Percentiles rank a stretch among this genome's conserved stretches.
phyloP scores from a whole-genome alignment of 805 yeast genomes.

The Cyberlindnera japonica region DNA sequence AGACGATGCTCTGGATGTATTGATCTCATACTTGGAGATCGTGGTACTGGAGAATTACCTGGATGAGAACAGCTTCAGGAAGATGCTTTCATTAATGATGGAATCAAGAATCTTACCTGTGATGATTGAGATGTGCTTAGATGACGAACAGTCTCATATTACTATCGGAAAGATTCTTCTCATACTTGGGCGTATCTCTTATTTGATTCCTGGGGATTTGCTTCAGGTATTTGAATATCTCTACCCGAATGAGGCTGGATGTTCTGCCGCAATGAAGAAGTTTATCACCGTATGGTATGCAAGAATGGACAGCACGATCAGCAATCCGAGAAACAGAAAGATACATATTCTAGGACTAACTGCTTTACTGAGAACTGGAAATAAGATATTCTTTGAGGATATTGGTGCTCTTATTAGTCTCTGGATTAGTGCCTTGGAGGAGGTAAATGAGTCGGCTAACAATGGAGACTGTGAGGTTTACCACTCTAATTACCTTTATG shows the following conservation, averaged over 20 bases:
- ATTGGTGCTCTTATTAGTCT: conserved; percentile 34
- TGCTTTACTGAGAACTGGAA: conserved; percentile 41
- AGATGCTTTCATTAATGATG: conserved; percentile 21
- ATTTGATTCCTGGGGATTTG: conserved; percentile 30
- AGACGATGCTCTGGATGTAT: conserved; percentile 62
- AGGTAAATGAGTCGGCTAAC: conserved; percentile 53
- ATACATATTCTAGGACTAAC: conserved; percentile 60
- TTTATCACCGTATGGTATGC: conserved; percentile 37
- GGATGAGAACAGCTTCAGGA: conserved; percentile 20
- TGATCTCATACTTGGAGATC: conserved; percentile 53
- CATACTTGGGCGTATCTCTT: conserved; percentile 35
- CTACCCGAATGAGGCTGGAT: conserved; percentile 25
- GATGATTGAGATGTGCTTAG: conserved; percentile 28
- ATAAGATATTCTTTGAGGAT: conserved; percentile 29
- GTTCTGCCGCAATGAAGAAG: conserved; percentile 27
- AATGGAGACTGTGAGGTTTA: conserved; percentile 55
- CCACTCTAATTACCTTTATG: conserved; percentile 39
- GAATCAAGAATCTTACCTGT: conserved; percentile 28
- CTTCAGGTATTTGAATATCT: conserved; percentile 28
- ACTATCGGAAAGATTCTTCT: conserved; percentile 33
- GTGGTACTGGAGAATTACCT: conserved; percentile 30
- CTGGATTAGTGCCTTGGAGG: conserved; percentile 63
- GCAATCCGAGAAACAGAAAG: conserved; percentile 75
- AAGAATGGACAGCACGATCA: conserved; percentile 50
- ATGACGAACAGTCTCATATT: conserved; percentile 31